phyloP scores from a whole-genome alignment of 2,329 filamentous ascomycete genomes.

The Xylaria sp. region DNA sequence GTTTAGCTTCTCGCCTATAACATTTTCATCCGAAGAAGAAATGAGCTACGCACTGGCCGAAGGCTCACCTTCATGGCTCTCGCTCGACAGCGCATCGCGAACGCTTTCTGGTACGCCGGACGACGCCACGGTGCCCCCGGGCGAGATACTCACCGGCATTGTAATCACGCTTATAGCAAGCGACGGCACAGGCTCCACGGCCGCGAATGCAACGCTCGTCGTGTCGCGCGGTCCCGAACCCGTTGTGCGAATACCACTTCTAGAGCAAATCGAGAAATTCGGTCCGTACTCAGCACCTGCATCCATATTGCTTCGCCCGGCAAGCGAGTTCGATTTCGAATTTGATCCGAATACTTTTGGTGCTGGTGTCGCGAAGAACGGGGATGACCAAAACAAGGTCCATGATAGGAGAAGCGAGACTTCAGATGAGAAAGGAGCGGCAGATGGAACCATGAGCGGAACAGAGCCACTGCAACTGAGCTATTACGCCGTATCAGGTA shows the following conservation, averaged over 20 bases:
- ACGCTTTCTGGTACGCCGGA: conserved; percentile 78
- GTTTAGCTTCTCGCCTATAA: conserved; percentile 78
- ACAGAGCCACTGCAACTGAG: conserved; percentile 59
- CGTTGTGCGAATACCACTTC: conserved; percentile 64
- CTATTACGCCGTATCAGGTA: conserved; percentile 80
- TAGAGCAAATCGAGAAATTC: conserved; percentile 66
- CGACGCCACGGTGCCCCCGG: conserved; percentile 50
- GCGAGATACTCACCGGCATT: conserved; percentile 63
- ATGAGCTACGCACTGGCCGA: conserved; percentile 74
- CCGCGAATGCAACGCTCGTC: conserved; percentile 76
- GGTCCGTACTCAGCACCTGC: conserved; percentile 70
- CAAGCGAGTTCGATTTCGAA: conserved; percentile 63
- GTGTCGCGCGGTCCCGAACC: conserved; percentile 70
- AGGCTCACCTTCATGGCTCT: conserved; percentile 77
- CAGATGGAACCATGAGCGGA: not conserved
- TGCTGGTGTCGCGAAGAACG: conserved; percentile 52
- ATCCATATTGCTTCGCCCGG: conserved; percentile 66
- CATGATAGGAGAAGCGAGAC: not conserved
- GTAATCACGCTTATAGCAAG: conserved; percentile 75
- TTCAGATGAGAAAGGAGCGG: conserved; percentile 7
- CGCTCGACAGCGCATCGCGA: conserved; percentile 71
- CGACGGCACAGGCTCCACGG: conserved; percentile 71
- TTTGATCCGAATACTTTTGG: conserved; percentile 72
- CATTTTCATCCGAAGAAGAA: conserved; percentile 71
- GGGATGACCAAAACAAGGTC: not conserved